Evolutionary conservation across 768 basidiomycete species (phyloP).

Genomic region (Rhizopogon rudus): DNA sequence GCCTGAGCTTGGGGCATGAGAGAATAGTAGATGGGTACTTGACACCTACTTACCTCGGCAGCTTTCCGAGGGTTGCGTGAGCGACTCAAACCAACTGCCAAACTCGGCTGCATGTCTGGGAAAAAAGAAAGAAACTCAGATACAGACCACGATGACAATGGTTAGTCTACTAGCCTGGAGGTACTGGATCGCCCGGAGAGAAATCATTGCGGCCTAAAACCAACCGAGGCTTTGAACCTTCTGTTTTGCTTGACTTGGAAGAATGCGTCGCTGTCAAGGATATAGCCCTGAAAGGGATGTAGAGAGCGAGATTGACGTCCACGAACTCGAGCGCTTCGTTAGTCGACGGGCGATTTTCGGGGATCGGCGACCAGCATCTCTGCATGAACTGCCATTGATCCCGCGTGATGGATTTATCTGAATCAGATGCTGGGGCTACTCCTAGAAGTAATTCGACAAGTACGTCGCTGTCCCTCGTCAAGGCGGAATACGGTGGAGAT

Average conservation of each 20-base stretch:
- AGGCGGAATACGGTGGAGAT: background rate
- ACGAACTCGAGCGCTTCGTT: background rate
- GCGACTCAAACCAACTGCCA: background rate
- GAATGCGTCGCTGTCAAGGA: background rate
- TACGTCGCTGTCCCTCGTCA: background rate
- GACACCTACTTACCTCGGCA: background rate
- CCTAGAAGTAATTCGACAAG: background rate
- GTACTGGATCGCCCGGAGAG: background rate
- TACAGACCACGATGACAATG: too few relatives aligned
- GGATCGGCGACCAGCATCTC: slow-evolving; percentile 10
- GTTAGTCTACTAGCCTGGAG: background rate
- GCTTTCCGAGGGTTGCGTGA: background rate
- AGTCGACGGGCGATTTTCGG: background rate
- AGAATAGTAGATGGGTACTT: too few relatives aligned
- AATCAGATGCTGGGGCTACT: background rate
- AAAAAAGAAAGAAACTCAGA: background rate
- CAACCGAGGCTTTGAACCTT: background rate
- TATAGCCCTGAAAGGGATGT: background rate
- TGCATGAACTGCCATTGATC: slow-evolving; percentile 2
- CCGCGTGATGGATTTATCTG: background rate
- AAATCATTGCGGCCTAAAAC: background rate
- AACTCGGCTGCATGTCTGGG: background rate
- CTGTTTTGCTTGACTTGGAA: background rate
- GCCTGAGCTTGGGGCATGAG: background rate
- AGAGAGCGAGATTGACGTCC: background rate